Base-by-base conservation (phyloP, 139 green algal genomes). In the Micractinium sp. region DNA sequence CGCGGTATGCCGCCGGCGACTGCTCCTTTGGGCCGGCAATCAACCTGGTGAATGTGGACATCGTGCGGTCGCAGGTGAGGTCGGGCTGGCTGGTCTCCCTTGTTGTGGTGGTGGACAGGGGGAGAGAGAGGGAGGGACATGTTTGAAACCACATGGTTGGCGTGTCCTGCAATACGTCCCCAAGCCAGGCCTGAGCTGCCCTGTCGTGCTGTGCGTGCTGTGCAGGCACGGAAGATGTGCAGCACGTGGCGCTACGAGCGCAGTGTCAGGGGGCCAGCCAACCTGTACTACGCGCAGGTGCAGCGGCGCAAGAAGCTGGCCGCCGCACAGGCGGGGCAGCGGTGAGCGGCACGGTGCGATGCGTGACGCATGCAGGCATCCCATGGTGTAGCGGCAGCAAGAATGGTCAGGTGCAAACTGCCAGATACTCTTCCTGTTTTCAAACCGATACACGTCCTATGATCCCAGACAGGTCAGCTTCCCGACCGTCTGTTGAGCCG, bases 241-340 rank as follows among this genome's bases (percentile, higher is more conserved):
- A 19, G 31, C 31, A 86, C 81, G 7, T 86, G 81, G 81, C 56
- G 60, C 33, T 86, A 76, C 22, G 81, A 86, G 81, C 81, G 81
- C 3, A 18, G 7, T 22, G 31, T 86, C n/a, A 60, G 23, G 31
- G 31, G n/a, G 9, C 81, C 81, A 7, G 19, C 18, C 15, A 86
- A 86, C 20, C 56, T 86, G 33, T 86, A 86, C 81, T 53, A 75
- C 29, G 81, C 81, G 31, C 81, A 86, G 81, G n/a, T 76, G 19
- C n/a, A 25, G 33, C 53, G 63, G 60, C 81, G 81, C 81, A 86
- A 75, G 81, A 23, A 29, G 25, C 41, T 33, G 19, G 79, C 39
- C 23, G 39, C 29, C 25, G 78, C 39, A 38, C 19, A 27, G 35
- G 35, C 74, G 12, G 35, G 33, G 47, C 47, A 56, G 47, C 47